Conservation (phyloP, 192 early-diverging fungal species). For the Backusella tuberculispora region DNA sequence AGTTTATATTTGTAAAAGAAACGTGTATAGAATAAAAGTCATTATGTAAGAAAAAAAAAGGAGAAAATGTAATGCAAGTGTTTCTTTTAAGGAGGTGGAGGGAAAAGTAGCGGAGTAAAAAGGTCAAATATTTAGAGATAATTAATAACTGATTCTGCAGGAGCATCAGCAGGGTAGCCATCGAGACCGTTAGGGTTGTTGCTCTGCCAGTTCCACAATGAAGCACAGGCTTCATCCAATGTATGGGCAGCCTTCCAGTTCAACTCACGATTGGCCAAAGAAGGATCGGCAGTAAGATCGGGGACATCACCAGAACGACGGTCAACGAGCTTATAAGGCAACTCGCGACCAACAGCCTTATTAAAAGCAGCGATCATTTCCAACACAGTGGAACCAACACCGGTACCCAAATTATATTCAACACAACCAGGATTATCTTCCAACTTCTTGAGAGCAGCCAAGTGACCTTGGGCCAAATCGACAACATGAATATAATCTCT, state of each 20-base stretch:
- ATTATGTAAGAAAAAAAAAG: background rate
- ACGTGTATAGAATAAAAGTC: background rate
- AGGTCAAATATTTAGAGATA: constrained; percentile 24
- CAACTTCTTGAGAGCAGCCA: constrained; percentile 83
- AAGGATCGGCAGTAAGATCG: constrained; percentile 80
- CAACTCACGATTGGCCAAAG: constrained; percentile 62
- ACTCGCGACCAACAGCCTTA: constrained; percentile 77
- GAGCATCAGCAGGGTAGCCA: constrained; percentile 35
- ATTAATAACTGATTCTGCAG: constrained; percentile 29
- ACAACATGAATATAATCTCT: constrained; percentile 97
- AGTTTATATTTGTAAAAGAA: background rate
- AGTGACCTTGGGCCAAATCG: constrained; percentile 89
- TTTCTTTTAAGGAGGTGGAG: background rate
- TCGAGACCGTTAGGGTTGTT: constrained; percentile 69
- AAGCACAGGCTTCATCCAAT: constrained; percentile 68
- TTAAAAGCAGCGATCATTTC: constrained; percentile 89
- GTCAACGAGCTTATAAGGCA: constrained; percentile 68
- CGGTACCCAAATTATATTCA: constrained; percentile 90
- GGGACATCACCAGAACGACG: constrained; percentile 87
- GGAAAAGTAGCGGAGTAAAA: too few relatives aligned
- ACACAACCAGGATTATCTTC: constrained; percentile 58
- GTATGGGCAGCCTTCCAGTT: constrained; percentile 62
- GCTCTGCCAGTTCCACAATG: constrained; percentile 76
- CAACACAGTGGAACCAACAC: constrained; percentile 86
- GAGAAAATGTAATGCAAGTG: background rate